Conservation (phyloP, 73 alveolate species). For the Blepharisma stoltei region DNA sequence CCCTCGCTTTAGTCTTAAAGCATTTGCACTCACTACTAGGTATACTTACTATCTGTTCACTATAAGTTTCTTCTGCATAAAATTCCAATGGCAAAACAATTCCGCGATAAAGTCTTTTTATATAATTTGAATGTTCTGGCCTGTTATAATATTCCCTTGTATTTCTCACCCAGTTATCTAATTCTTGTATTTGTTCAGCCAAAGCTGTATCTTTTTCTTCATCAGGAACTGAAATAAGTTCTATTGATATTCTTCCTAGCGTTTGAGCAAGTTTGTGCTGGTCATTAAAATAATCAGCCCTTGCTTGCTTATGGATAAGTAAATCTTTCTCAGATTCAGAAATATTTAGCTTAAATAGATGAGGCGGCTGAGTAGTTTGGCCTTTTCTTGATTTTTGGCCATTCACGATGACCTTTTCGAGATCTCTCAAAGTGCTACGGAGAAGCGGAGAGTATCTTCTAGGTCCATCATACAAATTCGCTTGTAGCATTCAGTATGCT, state of each 20-base stretch:
- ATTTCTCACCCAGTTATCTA: background rate
- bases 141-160: background rate
- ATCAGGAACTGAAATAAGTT: background rate
- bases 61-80: background rate
- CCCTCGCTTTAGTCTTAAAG: conserved; percentile 83
- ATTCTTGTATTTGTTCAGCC: background rate
- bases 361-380: background rate
- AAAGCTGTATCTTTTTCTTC: conserved; percentile 1
- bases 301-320: background rate
- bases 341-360: background rate
- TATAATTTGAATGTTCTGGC: background rate
- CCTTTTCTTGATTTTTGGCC: background rate
- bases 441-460: background rate
- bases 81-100: background rate
- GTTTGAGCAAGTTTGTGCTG: background rate
- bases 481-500: background rate
- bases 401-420: background rate
- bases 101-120: conserved; percentile 11
- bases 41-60: conserved; percentile 58
- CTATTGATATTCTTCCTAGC: background rate
- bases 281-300: conserved; percentile 25
- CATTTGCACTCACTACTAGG: conserved; percentile 61
- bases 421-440: background rate
- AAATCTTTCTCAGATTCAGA: background rate
- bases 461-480: background rate